Percentiles rank a stretch among this genome's conserved stretches.
Conservation (phyloP, 345 rosid genomes). For the Erucastrum elatum region DNA sequence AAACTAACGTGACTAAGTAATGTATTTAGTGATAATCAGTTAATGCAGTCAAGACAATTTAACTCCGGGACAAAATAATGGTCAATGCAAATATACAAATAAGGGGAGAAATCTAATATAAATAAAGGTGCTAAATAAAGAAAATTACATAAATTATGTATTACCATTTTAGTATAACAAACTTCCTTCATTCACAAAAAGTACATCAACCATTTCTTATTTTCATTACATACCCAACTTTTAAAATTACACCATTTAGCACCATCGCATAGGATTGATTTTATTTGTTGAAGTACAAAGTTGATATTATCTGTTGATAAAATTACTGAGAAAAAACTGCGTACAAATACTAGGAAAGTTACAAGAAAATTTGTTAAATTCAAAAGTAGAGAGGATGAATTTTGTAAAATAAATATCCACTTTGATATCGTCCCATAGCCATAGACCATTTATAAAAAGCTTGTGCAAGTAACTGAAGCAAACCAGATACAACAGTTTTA, state of each 20-base stretch:
- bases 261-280: background rate
- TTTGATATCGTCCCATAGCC: background rate
- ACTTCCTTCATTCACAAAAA: background rate
- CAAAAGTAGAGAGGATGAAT: background rate
- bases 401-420: background rate
- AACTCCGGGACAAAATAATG: background rate
- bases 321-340: background rate
- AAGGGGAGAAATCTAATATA: background rate
- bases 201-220: background rate
- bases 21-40: background rate
- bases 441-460: background rate
- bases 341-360: background rate
- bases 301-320: background rate
- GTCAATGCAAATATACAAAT: background rate
- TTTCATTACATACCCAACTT: background rate
- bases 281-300: background rate
- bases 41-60: background rate
- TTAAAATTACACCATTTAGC: background rate
- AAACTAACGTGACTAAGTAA: background rate
- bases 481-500: background rate
- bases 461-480: background rate
- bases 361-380: background rate
- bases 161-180: background rate
- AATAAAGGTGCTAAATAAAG: background rate
- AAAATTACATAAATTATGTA: background rate